Base-by-base conservation (phyloP, 2,329 filamentous ascomycete species). In the Torrubiella hemipterigena region DNA sequence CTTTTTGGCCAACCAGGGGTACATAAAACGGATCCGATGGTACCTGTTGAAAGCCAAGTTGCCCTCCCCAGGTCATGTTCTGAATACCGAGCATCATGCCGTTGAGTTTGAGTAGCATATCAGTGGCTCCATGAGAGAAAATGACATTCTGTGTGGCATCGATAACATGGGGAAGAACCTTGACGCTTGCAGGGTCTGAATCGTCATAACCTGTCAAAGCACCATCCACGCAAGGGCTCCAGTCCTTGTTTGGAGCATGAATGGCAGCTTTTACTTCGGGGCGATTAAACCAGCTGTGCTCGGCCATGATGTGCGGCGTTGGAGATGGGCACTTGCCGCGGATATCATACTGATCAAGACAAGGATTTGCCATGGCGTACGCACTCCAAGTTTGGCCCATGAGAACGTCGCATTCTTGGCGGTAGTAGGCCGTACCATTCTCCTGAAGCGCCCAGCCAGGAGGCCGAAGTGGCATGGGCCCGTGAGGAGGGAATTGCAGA, bases 281-380 rank as follows among this genome's bases (percentile, higher is more conserved):
- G 13, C 77, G 70, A 55, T 81, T 71, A 54, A 81, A 80, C 60
- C 84, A 81, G 31, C 85, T 65, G n/a, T 77, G 75, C 0, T 79
- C 76, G 53, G 79, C 78, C 12, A 73, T 73, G 3, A 87, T 61
- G 0, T 80, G 70, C 35, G 85, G 76, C 66, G 73, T 83, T 3
- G 71, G 59, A 3, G 76, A 41, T 1, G 83, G 83, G 48, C 83
- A 91, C 10, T 75, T 80, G 4, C 73, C 75, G 3, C 71, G 71
- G 11, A 89, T 69, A 30, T 81, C 71, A 55, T 89, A 91, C 9
- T 82, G 59, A 49, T 85, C 74, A 55, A 81, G 93, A 59, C 84
- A 91, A 0, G 83, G 83, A 55, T 91, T 91, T 20, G 72, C 52
- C 2, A 58, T 46, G 5, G 61, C 38, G 7, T 67, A 66, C 18